A percentile compares a stretch with the other conserved stretches of the same genome.
Evolutionary conservation across 1,139 yeast species (phyloP).

Genomic region (Diutina ranongensis): DNA sequence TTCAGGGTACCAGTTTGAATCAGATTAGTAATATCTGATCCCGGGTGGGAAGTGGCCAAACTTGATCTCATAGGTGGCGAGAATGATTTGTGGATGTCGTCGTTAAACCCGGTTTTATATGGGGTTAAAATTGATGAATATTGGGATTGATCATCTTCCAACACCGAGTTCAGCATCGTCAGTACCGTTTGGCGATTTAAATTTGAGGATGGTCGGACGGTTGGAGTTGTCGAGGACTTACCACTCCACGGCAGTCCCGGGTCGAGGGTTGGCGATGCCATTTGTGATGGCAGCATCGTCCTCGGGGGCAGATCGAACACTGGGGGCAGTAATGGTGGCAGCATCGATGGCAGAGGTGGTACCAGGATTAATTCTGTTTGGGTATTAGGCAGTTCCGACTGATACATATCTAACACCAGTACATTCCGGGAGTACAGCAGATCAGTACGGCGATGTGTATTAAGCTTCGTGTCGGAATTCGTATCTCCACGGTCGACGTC

Average conservation of each 20-base stretch:
- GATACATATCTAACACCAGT: constrained; percentile 5
- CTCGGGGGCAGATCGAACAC: background rate
- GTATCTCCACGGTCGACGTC: background rate
- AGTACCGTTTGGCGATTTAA: background rate
- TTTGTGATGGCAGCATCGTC: background rate
- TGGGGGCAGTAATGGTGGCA: background rate
- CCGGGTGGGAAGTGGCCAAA: background rate
- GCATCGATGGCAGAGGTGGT: background rate
- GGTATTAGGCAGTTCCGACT: constrained; percentile 1
- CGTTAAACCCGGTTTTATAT: background rate
- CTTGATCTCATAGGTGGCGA: background rate
- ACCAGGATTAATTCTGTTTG: background rate
- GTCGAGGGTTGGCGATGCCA: background rate
- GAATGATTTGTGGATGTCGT: background rate
- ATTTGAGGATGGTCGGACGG: background rate
- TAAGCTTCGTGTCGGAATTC: background rate
- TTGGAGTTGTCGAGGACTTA: background rate
- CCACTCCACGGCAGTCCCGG: background rate
- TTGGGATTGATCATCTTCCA: background rate
- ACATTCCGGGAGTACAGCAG: constrained; percentile 6
- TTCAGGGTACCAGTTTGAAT: background rate
- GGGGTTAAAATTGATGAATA: background rate
- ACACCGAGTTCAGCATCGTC: background rate
- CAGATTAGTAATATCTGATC: background rate
- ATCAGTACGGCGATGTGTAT: constrained; percentile 1